Evolutionary conservation across 305 asterid species (phyloP), one percentile per base, ranked within the genome.

Genomic region (Plantago coronopus): DNA sequence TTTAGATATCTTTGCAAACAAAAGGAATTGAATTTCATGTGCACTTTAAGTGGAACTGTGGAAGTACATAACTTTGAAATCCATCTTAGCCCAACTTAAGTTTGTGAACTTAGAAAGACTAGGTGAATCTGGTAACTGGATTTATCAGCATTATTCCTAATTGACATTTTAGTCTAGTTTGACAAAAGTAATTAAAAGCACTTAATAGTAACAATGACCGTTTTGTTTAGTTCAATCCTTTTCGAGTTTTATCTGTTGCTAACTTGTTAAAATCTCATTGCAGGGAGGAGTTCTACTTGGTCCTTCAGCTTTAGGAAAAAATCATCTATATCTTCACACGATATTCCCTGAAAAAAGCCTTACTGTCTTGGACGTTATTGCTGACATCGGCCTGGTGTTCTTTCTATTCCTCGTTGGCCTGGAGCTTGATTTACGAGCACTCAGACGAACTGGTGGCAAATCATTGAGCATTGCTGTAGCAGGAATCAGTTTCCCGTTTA

Each of bases 251-350:
- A 7, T 9, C 38, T 34, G 8, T 34, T 16, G 63, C 23, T 37
- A 17, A 31, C 44, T 54, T 61, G 42, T 60, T 17, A 55, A 53
- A 22, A 25, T 66, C 2, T 50, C 50, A 61, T 57, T 62, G 9
- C 77, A 91, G 98, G 98, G 98, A 61, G 98, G 98, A 59, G 21
- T 91, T 56, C 48, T 91, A 42, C 89, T 91, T 2, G 98, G 98
- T 46, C 97, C 98, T 17, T 91, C 98, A 2, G 98, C 95, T 54
- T 67, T 91, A 11, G 97, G 98, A 20, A 87, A 91, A 22, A 86
- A 61, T 46, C 16, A 56, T 3, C 58, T 55, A 5, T 91, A 74
- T 69, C 79, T 91, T 15, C 50, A 84, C 1, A 48, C 87, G 1
- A 54, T 91, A 5, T 91, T 91, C 49, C 97, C 97, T 7, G 48